Conservation (phyloP, 2,329 filamentous ascomycete genomes). For the Trematosphaeria pertusa region DNA sequence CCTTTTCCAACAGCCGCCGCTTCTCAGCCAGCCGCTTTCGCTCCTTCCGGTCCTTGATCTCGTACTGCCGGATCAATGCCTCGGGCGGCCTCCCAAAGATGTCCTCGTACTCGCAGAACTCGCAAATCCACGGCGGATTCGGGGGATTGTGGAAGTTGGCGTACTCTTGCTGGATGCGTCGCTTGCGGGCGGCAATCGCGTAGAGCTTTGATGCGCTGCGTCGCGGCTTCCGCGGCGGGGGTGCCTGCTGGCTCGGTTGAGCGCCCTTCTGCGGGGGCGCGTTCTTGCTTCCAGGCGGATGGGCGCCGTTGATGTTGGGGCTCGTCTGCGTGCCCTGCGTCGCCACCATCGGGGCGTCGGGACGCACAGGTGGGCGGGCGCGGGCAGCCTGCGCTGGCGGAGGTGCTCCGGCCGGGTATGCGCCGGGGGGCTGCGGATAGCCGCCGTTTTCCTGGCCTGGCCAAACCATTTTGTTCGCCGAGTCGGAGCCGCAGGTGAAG, state of each 20-base stretch:
- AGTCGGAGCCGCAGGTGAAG: slow-evolving; percentile 92
- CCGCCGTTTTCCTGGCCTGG: slow-evolving; percentile 64
- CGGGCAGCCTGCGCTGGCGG: slow-evolving; percentile 30
- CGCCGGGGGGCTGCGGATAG: slow-evolving; percentile 48
- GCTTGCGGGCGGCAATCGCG: slow-evolving; percentile 74
- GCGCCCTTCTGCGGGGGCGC: slow-evolving; percentile 45
- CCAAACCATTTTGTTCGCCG: slow-evolving; percentile 79
- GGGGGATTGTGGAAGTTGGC: slow-evolving; percentile 79
- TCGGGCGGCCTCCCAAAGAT: slow-evolving; percentile 90
- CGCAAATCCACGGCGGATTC: slow-evolving; percentile 91
- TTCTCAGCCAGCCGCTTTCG: slow-evolving; percentile 87
- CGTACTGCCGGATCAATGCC: slow-evolving; percentile 87
- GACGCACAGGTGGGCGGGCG: slow-evolving; percentile 37
- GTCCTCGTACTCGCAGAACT: slow-evolving; percentile 96
- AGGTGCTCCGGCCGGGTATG: slow-evolving; percentile 32
- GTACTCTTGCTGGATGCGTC: slow-evolving; percentile 78
- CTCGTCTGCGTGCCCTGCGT: slow-evolving; percentile 65
- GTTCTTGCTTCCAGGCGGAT: slow-evolving; percentile 35
- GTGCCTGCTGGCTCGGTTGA: slow-evolving; percentile 51
- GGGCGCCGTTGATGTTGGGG: slow-evolving; percentile 55
- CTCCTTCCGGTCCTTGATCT: slow-evolving; percentile 89
- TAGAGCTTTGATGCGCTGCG: slow-evolving; percentile 73
- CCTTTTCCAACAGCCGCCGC: slow-evolving; percentile 83
- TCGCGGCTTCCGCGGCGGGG: slow-evolving; percentile 67
- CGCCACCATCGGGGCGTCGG: slow-evolving; percentile 51